Evolutionary conservation across 2,329 filamentous ascomycete genomes (phyloP).

Genomic region (Neopestalotiopsis sp.): DNA sequence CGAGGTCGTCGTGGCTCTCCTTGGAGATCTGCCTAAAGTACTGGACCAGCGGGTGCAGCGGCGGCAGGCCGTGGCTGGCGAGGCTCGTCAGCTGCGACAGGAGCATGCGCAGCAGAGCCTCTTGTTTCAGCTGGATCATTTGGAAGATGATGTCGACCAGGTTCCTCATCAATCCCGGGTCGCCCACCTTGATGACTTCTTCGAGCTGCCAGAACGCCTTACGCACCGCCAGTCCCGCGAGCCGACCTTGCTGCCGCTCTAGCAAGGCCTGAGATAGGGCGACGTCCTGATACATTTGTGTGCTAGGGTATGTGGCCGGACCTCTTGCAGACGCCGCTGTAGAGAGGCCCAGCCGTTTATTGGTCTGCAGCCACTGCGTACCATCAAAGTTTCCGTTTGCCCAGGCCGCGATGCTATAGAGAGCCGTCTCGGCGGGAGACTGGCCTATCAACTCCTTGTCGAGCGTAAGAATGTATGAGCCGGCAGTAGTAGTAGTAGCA

Average conservation of each 20-base stretch:
- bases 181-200: slow-evolving; percentile 6
- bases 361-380: not conserved
- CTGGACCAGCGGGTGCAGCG: slow-evolving; percentile 7
- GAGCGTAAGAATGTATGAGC: not conserved
- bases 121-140: slow-evolving; percentile 14
- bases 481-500: not conserved
- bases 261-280: slow-evolving; percentile 1
- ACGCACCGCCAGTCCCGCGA: slow-evolving; percentile 14
- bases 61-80: not conserved
- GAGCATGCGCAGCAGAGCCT: not conserved
- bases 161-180: slow-evolving; percentile 17
- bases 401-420: slow-evolving; percentile 5
- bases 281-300: slow-evolving; percentile 11
- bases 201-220: slow-evolving; percentile 18
- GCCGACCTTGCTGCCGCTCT: not conserved
- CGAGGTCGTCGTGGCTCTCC: not conserved
- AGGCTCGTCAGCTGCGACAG: slow-evolving; percentile 10
- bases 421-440: not conserved
- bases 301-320: slow-evolving; percentile 11
- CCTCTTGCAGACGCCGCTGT: not conserved
- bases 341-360: not conserved
- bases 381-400: slow-evolving; percentile 13
- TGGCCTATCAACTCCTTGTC: not conserved
- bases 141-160: slow-evolving; percentile 13
- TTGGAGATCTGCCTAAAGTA: slow-evolving; percentile 8